Evolutionary conservation across 345 rosid species (phyloP), one percentile per base, ranked within the genome.

Genomic region (Turritis glabra): DNA sequence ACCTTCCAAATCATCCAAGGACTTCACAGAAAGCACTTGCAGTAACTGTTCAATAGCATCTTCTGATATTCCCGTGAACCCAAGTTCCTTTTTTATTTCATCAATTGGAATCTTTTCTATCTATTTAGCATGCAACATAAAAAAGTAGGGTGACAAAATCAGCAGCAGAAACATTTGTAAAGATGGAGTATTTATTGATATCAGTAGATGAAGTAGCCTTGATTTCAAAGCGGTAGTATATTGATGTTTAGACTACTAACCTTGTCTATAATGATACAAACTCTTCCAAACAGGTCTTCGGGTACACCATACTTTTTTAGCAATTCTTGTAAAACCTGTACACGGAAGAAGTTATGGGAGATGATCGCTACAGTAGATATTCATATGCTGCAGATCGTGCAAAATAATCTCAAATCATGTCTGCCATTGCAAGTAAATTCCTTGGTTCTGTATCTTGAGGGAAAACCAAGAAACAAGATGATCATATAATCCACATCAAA

Each of bases 181-280:
- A 53, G 40, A 58, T 43, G 57, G 27, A 72, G 30, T 32, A n/a
- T n/a, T n/a, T 52, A 41, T 4, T 38, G 56, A 54, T 25, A 0
- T 44, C 4, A 60, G 32, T 4, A 51, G 11, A 37, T 44, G 76
- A 64, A 37, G 60, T 61, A 69, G 46, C 66, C 64, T n/a, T n/a
- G n/a, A 51, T 43, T 14, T 61, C 40, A 15, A 67, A 50, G 44
- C 52, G 71, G 22, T 13, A 47, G 23, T 50, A 56, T 11, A 25
- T 47, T 70, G 46, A 69, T 59, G 32, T 29, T 48, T 51, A 64
- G 57, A 48, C 52, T 48, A 79, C 89, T 71, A 69, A 95, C 97
- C 99, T 95, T 90, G 85, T 91, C 99, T 73, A 95, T 89, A 71
- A 89, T 85, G 61, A 94, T 64, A 77, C 97, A 90, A 65, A 90